Evolutionary conservation across 768 basidiomycete genomes (phyloP), one percentile per base, ranked within the genome.

Genomic region (Lactarius tabidus): DNA sequence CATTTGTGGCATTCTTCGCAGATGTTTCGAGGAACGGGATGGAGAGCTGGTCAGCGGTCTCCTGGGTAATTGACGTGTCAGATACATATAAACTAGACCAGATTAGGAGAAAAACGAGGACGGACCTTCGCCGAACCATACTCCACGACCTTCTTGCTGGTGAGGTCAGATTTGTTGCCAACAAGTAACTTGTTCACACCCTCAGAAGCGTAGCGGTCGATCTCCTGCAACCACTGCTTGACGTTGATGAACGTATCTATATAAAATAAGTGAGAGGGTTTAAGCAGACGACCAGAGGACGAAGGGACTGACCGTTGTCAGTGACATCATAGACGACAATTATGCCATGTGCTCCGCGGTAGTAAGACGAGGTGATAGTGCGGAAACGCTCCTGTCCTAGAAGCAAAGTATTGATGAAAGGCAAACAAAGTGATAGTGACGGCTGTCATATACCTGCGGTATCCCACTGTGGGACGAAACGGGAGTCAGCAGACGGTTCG

Each of bases 291-390:
- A 14, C 36, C 41, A 52, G 45, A 41, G 23, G 59, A 26, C 6
- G 31, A 53, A 17, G 18, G 56, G 28, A 70, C 79, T 54, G 66
- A 90, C 90, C 93, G 72, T 91, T 93, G 79, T 98, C 95, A 51
- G 95, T 96, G 60, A 98, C 95, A 75, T 94, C 92, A 80, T 98
- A 98, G n/a, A 98, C 95, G 57, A 98, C 90, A 72, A 98, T 91
- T 75, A 98, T 98, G 68, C 97, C 97, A 75, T 96, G 94, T 56
- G 97, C 97, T 48, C 97, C 97, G 65, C 97, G 87, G 81, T 99
- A 99, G 83, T 99, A 99, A n/a, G 95, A 93, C 3, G 95, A 94
- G 8, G 97, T 98, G 76, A 99, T 99, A 17, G 97, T 98, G 67
- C 97, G 86, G 89, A 98, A 98, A 35, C 95, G 87, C 77, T 99